Base-by-base conservation (phyloP, 2,329 filamentous ascomycete genomes). In the Talaromyces marneffei region DNA sequence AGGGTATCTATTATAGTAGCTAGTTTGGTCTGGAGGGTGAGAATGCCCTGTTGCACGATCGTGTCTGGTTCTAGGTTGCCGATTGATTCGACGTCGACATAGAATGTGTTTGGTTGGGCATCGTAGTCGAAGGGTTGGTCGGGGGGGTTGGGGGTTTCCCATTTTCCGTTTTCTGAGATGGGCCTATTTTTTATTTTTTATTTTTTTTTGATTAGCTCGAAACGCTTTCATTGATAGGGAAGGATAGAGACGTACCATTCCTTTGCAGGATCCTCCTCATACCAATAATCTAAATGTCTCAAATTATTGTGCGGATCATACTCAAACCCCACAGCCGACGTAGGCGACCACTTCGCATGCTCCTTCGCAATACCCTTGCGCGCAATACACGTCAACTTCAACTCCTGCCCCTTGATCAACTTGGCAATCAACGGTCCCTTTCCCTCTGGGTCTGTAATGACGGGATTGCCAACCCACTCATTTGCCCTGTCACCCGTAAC, bases 301-400 rank as follows among this genome's bases (percentile, higher is more conserved):
- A 99, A 80, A 78, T 96, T 97, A 79, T 99, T 99, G 76, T 95
- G 90, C 63, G 94, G 94, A 74, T 99, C 94, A 76, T 99, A 99
- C 77, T 99, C 94, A 73, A 99, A 99, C 25, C 91, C 92, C 42
- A 99, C 87, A 3, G 94, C 94, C 42, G 92, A 85, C 37, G 90
- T 93, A 1, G 94, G 92, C 70, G 91, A 90, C 94, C 94, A 99
- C 77, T 99, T 99, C 9, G 94, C 91, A 77, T 99, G 94, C 75
- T 99, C 94, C 81, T 99, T 99, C 39, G 93, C 92, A 66, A 97
- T 97, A 1, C 94, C 94, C 82, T 97, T 97, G 82, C 96, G 97
- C 56, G 93, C 94, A 66, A 97, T 89, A 73, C 93, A 97, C 64
- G 85, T 90, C 71, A 99, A 85, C 74, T 91, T 88, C 63, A 99